Base-by-base conservation (phyloP, 768 basidiomycete species). In the Galerina sulciceps region DNA sequence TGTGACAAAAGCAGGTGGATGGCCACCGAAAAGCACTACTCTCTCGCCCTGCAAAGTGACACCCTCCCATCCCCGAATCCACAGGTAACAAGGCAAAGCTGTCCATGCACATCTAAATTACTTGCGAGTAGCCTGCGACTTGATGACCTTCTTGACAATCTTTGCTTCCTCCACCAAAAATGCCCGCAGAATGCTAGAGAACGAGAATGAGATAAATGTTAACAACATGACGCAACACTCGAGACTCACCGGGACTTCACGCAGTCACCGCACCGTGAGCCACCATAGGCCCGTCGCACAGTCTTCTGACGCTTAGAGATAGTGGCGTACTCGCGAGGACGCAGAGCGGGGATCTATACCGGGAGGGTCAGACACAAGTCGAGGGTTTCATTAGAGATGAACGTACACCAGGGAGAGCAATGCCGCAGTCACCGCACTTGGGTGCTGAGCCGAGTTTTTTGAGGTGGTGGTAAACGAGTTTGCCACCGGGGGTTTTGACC, bases 91-190 rank as follows among this genome's bases (percentile, higher is more conserved):
- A 31, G 26, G 26, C 26, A 31, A 31, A 31, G 26, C 26, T 31
- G 4, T 31, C 26, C 26, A 31, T 31, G 26, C 5, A 31, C 8
- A 8, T 31, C 26, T 31, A 31, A 57, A 71, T 69, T 80, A 80
- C 71, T 81, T 81, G 69, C 78, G 76, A 64, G 73, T 64, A 57
- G 65, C 59, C 77, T 93, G 93, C 72, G 90, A 89, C 84, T 97
- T 97, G 85, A 98, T 95, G 67, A 99, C 96, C 80, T 87, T 90
- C 89, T 99, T 99, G 73, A 99, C 97, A 69, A 99, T 99, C 84
- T 99, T 99, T 44, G 97, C 97, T 83, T 99, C 97, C 84, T 99
- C 97, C 40, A 99, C 93, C 60, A 99, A 80, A 89, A 99, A 99
- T 63, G 97, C 95, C 59, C 97, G 93, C 67, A 99, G 90, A 68